Conservation (phyloP, 139 green algal genomes). For the Closterium sp. region DNA sequence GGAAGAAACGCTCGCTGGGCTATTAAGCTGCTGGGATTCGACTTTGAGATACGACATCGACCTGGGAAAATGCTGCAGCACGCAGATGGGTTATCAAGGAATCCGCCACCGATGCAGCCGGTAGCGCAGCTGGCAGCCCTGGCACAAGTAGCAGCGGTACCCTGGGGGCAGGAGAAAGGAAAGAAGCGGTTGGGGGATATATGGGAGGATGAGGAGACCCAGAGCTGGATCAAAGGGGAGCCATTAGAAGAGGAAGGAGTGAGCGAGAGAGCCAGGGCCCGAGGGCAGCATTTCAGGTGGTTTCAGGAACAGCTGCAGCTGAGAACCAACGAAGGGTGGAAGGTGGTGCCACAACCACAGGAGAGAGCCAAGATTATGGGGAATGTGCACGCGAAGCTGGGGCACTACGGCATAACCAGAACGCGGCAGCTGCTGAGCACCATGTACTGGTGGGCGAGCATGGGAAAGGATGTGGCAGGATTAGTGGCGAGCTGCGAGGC, state of each 20-base stretch:
- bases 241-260: not conserved
- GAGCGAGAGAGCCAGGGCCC: not conserved
- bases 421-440: not conserved
- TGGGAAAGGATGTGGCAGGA: not conserved
- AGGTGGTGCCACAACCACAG: not conserved
- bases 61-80: not conserved
- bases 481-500: not conserved
- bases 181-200: not conserved
- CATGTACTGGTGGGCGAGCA: not conserved
- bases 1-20: not conserved
- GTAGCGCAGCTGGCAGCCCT: not conserved
- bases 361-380: too few species aligned
- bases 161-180: not conserved
- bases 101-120: not conserved
- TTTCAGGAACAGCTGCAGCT: not conserved
- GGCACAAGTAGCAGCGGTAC: not conserved
- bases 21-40: not conserved
- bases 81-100: slow-evolving; percentile 11
- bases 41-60: not conserved
- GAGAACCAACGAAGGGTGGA: not conserved
- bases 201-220: not conserved
- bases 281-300: not conserved
- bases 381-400: not conserved
- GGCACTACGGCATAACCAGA: slow-evolving; percentile 6
- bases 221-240: not conserved